Conservation (phyloP, 1,284 basidiomycete genomes). For the Tausonia pullulans region DNA sequence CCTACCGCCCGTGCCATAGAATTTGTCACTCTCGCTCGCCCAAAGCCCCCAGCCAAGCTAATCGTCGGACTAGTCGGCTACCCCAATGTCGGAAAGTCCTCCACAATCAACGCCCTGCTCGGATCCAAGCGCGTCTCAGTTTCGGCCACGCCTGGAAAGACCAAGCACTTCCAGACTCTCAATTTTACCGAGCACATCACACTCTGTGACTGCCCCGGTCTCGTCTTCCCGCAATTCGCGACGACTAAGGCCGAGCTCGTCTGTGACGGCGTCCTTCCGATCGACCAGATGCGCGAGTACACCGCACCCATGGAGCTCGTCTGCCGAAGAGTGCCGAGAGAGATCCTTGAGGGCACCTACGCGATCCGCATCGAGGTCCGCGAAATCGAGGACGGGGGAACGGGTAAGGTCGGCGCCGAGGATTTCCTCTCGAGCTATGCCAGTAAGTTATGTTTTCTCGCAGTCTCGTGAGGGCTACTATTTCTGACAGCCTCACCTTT, state of each 20-base stretch:
- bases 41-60: slow-evolving; percentile 54
- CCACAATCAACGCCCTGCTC: slow-evolving; percentile 47
- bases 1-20: slow-evolving; percentile 35
- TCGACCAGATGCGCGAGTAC: slow-evolving; percentile 94
- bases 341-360: slow-evolving; percentile 81
- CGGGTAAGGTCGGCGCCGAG: slow-evolving; percentile 63
- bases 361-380: slow-evolving; percentile 65
- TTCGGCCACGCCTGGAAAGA: slow-evolving; percentile 94
- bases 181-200: slow-evolving; percentile 75
- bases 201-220: slow-evolving; percentile 97
- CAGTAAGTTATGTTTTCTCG: slow-evolving; percentile 46
- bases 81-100: slow-evolving; percentile 51
- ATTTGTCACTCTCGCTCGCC: slow-evolving; percentile 51
- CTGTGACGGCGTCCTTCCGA: slow-evolving; percentile 92
- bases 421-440: slow-evolving; percentile 83
- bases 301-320: slow-evolving; percentile 77
- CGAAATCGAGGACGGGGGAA: slow-evolving; percentile 71
- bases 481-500: background rate
- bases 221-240: slow-evolving; percentile 97
- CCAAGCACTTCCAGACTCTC: slow-evolving; percentile 99
- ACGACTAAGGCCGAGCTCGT: slow-evolving; percentile 91
- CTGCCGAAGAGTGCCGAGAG: slow-evolving; percentile 65
- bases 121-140: slow-evolving; percentile 88
- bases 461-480: background rate
- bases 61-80: slow-evolving; percentile 54